These are phyloP conservation scores for Microbotryum saponariae DNA, from an alignment of 1,284 basidiomycete genomes.

Conservation along the genomic window DNA sequence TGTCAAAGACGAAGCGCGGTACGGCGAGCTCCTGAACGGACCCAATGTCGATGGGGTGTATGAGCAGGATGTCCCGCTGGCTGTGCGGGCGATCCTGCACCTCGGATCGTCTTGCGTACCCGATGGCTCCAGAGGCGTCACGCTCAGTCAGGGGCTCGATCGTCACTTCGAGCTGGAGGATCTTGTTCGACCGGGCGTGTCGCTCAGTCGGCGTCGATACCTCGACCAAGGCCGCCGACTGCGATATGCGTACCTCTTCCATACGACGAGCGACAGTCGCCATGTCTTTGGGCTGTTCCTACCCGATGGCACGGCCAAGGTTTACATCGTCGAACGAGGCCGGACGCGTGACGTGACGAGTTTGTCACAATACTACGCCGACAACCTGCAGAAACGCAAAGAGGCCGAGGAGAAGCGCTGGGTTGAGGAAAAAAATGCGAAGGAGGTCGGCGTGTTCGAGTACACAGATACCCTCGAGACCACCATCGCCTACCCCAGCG, in stretches of 20 bases:
- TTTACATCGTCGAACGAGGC: conserved; percentile 87
- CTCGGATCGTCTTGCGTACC: conserved; percentile 76
- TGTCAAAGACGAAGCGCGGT: conserved; percentile 77
- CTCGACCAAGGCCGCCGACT: conserved; percentile 54
- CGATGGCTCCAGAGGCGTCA: conserved; percentile 56
- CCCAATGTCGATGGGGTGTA: conserved; percentile 93
- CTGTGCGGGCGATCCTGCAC: conserved; percentile 71
- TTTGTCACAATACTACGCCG: conserved; percentile 64
- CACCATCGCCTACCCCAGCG: conserved; percentile 65
- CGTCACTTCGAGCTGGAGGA: conserved; percentile 78
- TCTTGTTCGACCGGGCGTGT: conserved; percentile 57
- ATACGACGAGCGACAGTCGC: conserved; percentile 64
- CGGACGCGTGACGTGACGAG: conserved; percentile 74
- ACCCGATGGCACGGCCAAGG: conserved; percentile 59
- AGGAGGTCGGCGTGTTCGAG: conserved; percentile 46
- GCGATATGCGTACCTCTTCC: conserved; percentile 87
- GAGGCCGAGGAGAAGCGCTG: conserved; percentile 35
- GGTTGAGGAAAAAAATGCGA: conserved; percentile 30
- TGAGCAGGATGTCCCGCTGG: conserved; percentile 83
- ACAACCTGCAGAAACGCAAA: conserved; percentile 49
- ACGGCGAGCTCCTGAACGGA: conserved; percentile 84
- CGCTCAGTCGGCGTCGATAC: conserved; percentile 61
- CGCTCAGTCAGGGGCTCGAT: conserved; percentile 75
- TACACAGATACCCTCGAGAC: conserved; percentile 70
- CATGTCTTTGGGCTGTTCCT: conserved; percentile 89